Base-by-base conservation (phyloP, 352 stramenopile species). In the Phytophthora meadii region DNA sequence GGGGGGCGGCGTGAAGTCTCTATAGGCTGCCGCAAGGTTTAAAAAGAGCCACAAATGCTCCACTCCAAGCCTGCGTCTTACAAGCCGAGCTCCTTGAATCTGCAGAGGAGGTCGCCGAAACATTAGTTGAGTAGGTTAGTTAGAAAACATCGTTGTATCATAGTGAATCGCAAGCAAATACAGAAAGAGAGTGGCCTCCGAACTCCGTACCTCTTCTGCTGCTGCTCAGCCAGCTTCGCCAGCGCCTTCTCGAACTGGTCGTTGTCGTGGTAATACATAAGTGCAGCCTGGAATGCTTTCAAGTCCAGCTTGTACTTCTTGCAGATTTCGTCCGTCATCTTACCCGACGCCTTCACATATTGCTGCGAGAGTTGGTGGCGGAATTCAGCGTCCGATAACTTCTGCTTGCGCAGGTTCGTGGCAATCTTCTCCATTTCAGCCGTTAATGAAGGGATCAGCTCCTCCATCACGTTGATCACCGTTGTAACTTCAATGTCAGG, bases 211-310 rank as follows among this genome's bases (percentile, higher is more conserved):
- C 70, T 82, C 69, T 87, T 68, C 34, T 90, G 80, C 68, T 93
- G 85, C n/a, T 90, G 72, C 40, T 72, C 70, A 12, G 82, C 82
- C 27, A 92, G 72, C 22, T 75, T 77, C 12, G 81, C 82, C 34
- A 93, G 79, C 37, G 67, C 68, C 56, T 89, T 79, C 53, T 89
- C 78, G 52, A 94, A 89, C 39, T 62, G 40, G 1, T 74, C 64
- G 56, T 94, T 74, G 61, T 94, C 84, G 67, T 94, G 81, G 72
- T 89, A 94, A 53, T 81, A 92, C 58, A 93, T 74, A 32, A 94
- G 81, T 48, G 87, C 87, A 45, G 73, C 67, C 49, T 93, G 87
- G 50, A 94, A 93, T 41, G 80, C 73, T 48, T 71, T 70, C 62
- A 93, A n/a, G 39, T 93, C 77, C 15, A 94, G 52, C 51, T 87